Conservation (phyloP, 164 flowering plant genomes). For the Malania oleifera region DNA sequence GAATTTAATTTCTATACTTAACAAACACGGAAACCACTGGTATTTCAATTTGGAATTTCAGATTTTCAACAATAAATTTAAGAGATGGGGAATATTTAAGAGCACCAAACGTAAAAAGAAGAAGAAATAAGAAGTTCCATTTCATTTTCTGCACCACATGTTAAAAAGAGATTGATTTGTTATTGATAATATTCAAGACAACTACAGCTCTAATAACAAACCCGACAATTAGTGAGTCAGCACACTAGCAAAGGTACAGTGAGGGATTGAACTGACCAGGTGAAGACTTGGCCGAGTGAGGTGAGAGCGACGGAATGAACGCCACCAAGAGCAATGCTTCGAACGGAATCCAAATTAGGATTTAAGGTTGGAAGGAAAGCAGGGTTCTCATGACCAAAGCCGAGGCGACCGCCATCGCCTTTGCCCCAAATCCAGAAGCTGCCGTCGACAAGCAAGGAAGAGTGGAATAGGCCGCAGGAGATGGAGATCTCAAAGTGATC, state of each 20-base stretch:
- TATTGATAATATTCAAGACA: too few relatives aligned
- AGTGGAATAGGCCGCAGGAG: conserved; percentile 2
- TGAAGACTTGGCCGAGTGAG: conserved; percentile 1
- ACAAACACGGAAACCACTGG: too few relatives aligned
- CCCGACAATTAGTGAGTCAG: too few relatives aligned
- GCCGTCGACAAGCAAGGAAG: neutral
- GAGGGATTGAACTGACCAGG: neutral
- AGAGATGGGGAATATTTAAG: too few relatives aligned
- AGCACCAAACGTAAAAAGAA: too few relatives aligned
- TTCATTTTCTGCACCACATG: too few relatives aligned
- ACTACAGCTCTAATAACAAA: too few relatives aligned
- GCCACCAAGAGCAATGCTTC: neutral
- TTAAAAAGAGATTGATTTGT: too few relatives aligned
- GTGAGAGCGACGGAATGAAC: neutral
- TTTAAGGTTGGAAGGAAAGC: neutral
- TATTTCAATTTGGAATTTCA: too few relatives aligned
- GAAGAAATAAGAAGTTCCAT: too few relatives aligned
- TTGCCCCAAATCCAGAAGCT: neutral
- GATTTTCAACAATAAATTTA: too few relatives aligned
- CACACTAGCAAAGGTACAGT: neutral
- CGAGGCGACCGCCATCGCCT: neutral
- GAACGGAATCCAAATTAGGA: neutral
- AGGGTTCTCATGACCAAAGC: neutral
- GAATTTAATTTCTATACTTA: too few relatives aligned
- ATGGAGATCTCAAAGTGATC: neutral